These are phyloP conservation scores for Lachnellula willkommii DNA, from an alignment of 2,329 filamentous ascomycete genomes.

Conservation along the genomic window DNA sequence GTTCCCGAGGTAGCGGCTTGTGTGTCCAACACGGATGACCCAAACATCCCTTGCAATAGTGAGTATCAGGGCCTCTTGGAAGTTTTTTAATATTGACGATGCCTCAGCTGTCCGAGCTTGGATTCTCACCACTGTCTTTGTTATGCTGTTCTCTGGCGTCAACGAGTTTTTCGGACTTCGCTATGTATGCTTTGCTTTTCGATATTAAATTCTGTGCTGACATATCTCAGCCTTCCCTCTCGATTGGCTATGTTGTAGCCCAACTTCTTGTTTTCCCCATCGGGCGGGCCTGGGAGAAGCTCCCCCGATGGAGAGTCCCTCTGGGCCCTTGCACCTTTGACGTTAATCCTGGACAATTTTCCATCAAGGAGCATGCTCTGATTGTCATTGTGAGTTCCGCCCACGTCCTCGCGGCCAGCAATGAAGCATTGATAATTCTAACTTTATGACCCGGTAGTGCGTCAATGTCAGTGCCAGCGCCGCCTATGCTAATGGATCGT, in stretches of 20 bases:
- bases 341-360: conserved; percentile 62
- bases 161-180: conserved; percentile 19
- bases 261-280: conserved; percentile 50
- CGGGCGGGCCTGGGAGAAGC: conserved; percentile 52
- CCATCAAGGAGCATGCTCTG: conserved; percentile 62
- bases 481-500: conserved; percentile 44
- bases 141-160: conserved; percentile 11
- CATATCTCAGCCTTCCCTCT: conserved; percentile 7
- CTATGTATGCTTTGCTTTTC: background rate
- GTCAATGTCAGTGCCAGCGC: conserved; percentile 59
- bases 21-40: conserved; percentile 31
- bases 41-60: conserved; percentile 30
- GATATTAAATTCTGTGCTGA: too few species aligned
- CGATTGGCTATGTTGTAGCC: conserved; percentile 17
- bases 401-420: conserved; percentile 58
- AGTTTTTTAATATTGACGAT: background rate
- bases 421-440: conserved; percentile 52
- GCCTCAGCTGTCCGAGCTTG: conserved; percentile 47
- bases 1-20: conserved; percentile 36
- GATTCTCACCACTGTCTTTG: conserved; percentile 43
- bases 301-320: conserved; percentile 16
- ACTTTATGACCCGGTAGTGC: conserved; percentile 29
- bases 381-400: conserved; percentile 60
- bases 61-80: conserved; percentile 14
- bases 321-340: conserved; percentile 43